These are phyloP conservation scores for Russula ochroleuca DNA, from an alignment of 768 basidiomycete species.

Conservation along the genomic window DNA sequence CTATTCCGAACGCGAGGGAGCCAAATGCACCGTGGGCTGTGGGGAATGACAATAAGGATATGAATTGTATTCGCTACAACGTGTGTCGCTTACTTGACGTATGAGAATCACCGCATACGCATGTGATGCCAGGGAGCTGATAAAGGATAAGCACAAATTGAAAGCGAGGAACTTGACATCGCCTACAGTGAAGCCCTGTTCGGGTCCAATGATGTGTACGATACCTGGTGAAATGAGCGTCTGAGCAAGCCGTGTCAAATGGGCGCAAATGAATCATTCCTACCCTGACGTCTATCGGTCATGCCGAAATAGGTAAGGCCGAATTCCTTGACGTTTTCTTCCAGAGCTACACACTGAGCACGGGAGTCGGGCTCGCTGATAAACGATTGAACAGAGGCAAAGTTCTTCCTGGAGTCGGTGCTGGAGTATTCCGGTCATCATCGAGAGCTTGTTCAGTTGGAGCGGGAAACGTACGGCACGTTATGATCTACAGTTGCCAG, in stretches of 20 bases:
- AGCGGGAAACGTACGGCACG: conserved; percentile 39
- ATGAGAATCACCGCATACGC: conserved; percentile 63
- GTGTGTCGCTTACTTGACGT: conserved; percentile 46
- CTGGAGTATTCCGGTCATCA: conserved; percentile 31
- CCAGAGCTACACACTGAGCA: conserved; percentile 53
- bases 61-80: neutral
- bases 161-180: neutral
- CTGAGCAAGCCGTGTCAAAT: conserved; percentile 2
- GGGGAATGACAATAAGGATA: conserved; percentile 5
- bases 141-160: neutral
- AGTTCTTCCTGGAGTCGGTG: conserved; percentile 49
- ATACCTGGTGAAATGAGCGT: conserved; percentile 36
- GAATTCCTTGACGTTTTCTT: conserved; percentile 63
- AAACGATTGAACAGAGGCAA: conserved; percentile 46
- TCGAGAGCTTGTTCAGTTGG: conserved; percentile 7
- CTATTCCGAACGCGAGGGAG: conserved; percentile 63
- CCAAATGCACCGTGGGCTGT: conserved; percentile 63
- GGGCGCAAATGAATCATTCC: conserved; percentile 17
- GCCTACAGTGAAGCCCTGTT: conserved; percentile 57
- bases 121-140: conserved; percentile 44
- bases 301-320: conserved; percentile 65
- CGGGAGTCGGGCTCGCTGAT: conserved; percentile 56
- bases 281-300: conserved; percentile 60
- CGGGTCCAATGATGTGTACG: conserved; percentile 61
- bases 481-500: conserved; percentile 61